A percentile compares a stretch with the other conserved stretches of the same genome.
These are phyloP conservation scores for Solanum acaule DNA, from an alignment of 257 asterid species.

Conservation along the genomic window DNA sequence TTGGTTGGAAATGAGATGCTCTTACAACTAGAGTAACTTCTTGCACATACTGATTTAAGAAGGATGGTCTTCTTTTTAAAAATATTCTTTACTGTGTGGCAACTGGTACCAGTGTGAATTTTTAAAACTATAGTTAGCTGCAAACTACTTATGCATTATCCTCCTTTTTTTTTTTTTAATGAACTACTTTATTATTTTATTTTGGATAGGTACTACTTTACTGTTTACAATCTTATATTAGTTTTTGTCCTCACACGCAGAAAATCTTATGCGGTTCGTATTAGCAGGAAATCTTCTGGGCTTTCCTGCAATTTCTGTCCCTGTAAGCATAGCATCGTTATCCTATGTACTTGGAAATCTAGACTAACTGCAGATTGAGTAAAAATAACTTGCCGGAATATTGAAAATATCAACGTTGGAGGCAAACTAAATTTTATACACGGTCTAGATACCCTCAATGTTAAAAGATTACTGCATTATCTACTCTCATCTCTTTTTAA, in stretches of 20 bases:
- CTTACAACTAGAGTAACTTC: neutral
- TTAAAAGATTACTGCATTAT: neutral
- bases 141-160: neutral
- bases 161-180: too few relatives aligned
- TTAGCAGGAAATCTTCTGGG: slow-evolving; percentile 79
- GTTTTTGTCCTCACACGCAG: slow-evolving; percentile 17
- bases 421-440: neutral
- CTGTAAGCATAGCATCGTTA: slow-evolving; percentile 42
- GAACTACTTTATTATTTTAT: too few relatives aligned
- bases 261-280: slow-evolving; percentile 75
- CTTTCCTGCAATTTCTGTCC: slow-evolving; percentile 85
- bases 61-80: neutral
- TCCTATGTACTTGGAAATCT: neutral
- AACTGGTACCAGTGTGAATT: neutral
- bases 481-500: neutral
- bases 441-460: neutral
- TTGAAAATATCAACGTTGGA: neutral
- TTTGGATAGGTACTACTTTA: neutral
- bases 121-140: neutral
- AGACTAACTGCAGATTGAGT: neutral
- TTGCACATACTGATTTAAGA: neutral
- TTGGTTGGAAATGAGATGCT: neutral
- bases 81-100: neutral
- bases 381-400: neutral
- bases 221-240: neutral